Base-by-base conservation (phyloP, 176 grass and related monocot genomes). In the Musa itinerans region DNA sequence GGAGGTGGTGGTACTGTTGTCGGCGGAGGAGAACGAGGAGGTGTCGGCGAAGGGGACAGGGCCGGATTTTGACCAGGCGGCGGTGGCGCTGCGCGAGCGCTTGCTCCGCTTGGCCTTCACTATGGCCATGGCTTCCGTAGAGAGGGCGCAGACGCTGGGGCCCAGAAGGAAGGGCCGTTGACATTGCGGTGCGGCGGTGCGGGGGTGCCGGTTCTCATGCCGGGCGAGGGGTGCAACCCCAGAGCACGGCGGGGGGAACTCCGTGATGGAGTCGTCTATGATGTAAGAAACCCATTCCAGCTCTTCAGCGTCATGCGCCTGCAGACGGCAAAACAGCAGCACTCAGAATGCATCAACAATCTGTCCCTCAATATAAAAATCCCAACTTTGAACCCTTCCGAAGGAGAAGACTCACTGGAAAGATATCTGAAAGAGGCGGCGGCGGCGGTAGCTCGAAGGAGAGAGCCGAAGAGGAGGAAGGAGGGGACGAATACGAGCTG, bases 51-150 rank as follows among this genome's bases (percentile, higher is more conserved):
- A 87, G 21, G 83, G 65, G 20, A 91, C 81, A 83, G 48, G 17
- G 9, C 68, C 54, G 19, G 75, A 65, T n/a, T 52, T 51, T 10
- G 58, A 65, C 75, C 75, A 77, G 43, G 20, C 43, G 20, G n/a
- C 75, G 52, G 86, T 83, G 10, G 78, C 23, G 2, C 82, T 77
- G 12, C 88, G 69, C 0, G 83, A 71, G 6, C 91, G 80, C 86
- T 94, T 99, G 95, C 95, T 94, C 27, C 95, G 88, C 76, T 88
- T 91, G 9, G 95, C 90, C 81, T 92, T 99, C 7, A 92, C 69
- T 1, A 88, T 90, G 8, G 86, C 88, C 13, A 81, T 66, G 50
- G 88, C 89, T 82, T 99, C 95, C 51, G 85, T 94, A 0, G 88
- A 91, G 65, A 94, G 86, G 25, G 95, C 84, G 65, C 88, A 99